phyloP scores from a whole-genome alignment of 257 asterid genomes.

The Prunella vulgaris region DNA sequence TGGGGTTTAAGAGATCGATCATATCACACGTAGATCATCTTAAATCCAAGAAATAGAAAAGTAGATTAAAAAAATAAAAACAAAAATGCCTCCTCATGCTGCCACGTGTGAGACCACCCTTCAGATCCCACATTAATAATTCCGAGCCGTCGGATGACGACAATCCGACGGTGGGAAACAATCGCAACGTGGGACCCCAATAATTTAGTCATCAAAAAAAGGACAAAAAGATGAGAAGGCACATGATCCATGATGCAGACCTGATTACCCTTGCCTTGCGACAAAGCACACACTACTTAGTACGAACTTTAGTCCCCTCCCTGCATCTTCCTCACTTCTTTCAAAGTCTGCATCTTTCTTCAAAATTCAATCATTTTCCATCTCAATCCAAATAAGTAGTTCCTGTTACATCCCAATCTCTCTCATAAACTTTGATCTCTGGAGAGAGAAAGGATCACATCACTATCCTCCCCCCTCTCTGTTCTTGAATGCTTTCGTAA shows the following conservation, averaged over 20 bases:
- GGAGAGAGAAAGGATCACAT: neutral
- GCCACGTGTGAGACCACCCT: slow-evolving; percentile 29
- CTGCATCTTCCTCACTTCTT: slow-evolving; percentile 29
- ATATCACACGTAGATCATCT: slow-evolving; percentile 1
- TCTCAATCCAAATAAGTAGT: slow-evolving; percentile 48
- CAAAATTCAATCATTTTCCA: slow-evolving; percentile 23
- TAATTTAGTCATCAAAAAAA: slow-evolving; percentile 2
- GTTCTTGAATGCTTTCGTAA: slow-evolving; percentile 15
- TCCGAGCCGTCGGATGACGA: slow-evolving; percentile 30
- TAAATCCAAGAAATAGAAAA: neutral
- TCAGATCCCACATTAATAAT: slow-evolving; percentile 19
- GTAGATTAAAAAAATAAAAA: neutral
- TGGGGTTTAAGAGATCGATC: too few species aligned
- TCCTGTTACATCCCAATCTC: slow-evolving; percentile 20
- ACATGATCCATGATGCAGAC: slow-evolving; percentile 40
- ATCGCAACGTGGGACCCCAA: slow-evolving; percentile 18
- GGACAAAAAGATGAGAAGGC: slow-evolving; percentile 36
- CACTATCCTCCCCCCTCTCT: neutral
- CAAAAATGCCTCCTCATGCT: slow-evolving; percentile 2
- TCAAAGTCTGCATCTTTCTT: slow-evolving; percentile 27
- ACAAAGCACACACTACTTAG: neutral
- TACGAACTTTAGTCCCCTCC: too few species aligned
- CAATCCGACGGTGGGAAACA: slow-evolving; percentile 20
- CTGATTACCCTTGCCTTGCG: too few species aligned
- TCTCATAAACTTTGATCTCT: slow-evolving; percentile 16